Percentiles rank a stretch among this genome's conserved stretches.
Conservation (phyloP, 164 flowering plant genomes). For the Sextonia rubra region DNA sequence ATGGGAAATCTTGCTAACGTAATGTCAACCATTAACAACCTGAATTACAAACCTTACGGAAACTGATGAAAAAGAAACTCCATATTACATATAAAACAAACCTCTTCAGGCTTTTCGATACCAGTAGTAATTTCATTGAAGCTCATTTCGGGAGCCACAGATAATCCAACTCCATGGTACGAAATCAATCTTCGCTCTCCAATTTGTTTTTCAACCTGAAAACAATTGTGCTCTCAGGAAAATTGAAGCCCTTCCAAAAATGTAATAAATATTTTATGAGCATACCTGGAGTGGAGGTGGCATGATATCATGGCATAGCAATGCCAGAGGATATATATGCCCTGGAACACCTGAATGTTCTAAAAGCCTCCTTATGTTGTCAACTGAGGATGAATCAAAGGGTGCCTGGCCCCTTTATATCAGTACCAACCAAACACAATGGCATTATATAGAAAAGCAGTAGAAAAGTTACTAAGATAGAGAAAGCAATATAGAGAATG, state of each 20-base stretch:
- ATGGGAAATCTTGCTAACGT: neutral
- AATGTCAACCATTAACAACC: neutral
- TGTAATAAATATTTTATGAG: neutral
- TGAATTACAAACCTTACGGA: too few relatives aligned
- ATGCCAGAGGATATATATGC: conserved; percentile 73
- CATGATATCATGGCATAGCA: conserved; percentile 83
- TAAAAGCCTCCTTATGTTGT: conserved; percentile 85
- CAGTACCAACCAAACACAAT: conserved; percentile 24
- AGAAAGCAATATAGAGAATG: neutral
- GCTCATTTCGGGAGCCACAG: conserved; percentile 58
- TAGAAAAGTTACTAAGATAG: neutral
- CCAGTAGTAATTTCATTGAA: conserved; percentile 38
- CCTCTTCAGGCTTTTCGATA: conserved; percentile 61
- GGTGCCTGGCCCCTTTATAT: conserved; percentile 64
- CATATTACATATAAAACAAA: conserved; percentile 20
- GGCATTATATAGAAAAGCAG: conserved; percentile 6
- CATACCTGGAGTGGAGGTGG: conserved; percentile 86
- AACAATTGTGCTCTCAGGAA: neutral
- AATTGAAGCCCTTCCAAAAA: neutral
- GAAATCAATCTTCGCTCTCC: conserved; percentile 77
- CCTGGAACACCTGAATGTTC: conserved; percentile 77
- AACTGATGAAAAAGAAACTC: neutral
- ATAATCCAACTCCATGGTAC: conserved; percentile 77
- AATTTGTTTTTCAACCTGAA: conserved; percentile 86
- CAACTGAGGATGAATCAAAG: conserved; percentile 83